Evolutionary conservation across 1,284 basidiomycete species (phyloP), one percentile per base, ranked within the genome.

Genomic region (Fomitopsis schrenkii): DNA sequence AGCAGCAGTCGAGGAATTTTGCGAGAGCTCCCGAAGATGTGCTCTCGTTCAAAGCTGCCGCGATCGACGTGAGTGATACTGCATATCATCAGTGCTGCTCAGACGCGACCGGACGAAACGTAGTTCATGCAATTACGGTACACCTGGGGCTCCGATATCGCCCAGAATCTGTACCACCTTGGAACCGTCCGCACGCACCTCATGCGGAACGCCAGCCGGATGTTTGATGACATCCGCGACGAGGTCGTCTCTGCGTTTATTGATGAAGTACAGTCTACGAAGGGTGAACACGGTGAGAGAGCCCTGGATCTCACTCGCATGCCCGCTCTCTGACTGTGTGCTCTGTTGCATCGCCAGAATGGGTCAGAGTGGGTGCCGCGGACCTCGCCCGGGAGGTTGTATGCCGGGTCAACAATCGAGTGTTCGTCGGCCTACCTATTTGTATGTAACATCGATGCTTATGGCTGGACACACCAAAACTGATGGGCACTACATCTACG

Each of bases 371-470:
- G 26, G 62, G 69, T 68, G 36, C 70, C 71, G 60, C 61, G 66
- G 60, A 66, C 68, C 66, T 70, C 48, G 67, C 72, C 68, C 69
- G 9, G 46, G 22, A 70, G 55, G 68, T 74, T 48, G 72, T 77
- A 58, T 75, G 74, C 64, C 75, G 78, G 65, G 69, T 68, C 60
- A 76, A 70, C 57, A 81, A 76, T 61, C 77, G 80, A 36, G 62
- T 77, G 36, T 81, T 82, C 59, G 78, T 82, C n/a, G 80, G 80
- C 7, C 56, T 72, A 8, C 75, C 76, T 5, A 50, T 77, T 33
- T 80, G 79, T 80, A 66, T 61, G 71, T 71, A 57, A 40, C 54
- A 7, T 19, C 19, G 3, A n/a, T 28, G 17, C 14, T 33, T 33
- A 35, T 52, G 4, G 26, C 19, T 65, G 30, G 60, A 3, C 10